These are phyloP conservation scores for Alternaria arbusti DNA, from an alignment of 2,329 filamentous ascomycete species.

Conservation along the genomic window DNA sequence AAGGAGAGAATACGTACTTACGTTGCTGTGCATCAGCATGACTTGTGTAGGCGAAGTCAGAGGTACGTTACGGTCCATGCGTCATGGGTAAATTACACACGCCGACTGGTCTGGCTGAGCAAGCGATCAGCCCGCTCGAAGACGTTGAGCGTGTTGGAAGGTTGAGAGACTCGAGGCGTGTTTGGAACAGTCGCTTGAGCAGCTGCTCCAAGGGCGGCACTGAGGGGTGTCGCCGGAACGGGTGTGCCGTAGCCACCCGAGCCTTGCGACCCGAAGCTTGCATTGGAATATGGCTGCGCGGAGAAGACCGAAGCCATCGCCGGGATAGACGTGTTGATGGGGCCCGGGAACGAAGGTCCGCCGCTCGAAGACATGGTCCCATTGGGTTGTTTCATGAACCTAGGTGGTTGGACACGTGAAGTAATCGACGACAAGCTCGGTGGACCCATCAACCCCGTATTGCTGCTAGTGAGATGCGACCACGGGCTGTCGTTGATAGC, in stretches of 20 bases:
- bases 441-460: conserved; percentile 34
- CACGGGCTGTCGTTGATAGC: conserved; percentile 72
- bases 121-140: conserved; percentile 46
- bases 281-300: conserved; percentile 33
- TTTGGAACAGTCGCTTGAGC: conserved; percentile 89
- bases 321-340: conserved; percentile 47
- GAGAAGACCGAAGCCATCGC: conserved; percentile 38
- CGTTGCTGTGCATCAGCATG: neutral
- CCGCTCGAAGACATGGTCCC: conserved; percentile 32
- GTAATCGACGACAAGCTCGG: conserved; percentile 45
- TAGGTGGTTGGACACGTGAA: conserved; percentile 43
- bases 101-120: conserved; percentile 38
- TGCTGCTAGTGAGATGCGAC: conserved; percentile 60
- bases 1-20: neutral
- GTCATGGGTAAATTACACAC: conserved; percentile 21
- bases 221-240: conserved; percentile 85
- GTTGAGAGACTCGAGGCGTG: conserved; percentile 38
- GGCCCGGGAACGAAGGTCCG: conserved; percentile 39
- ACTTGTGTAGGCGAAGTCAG: neutral
- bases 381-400: conserved; percentile 33
- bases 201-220: conserved; percentile 85
- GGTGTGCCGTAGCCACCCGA: conserved; percentile 59
- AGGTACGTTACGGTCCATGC: neutral
- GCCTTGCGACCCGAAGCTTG: conserved; percentile 35
- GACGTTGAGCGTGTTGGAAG: conserved; percentile 40